Evolutionary conservation across 768 basidiomycete genomes (phyloP).

Genomic region (Suillus placidus): DNA sequence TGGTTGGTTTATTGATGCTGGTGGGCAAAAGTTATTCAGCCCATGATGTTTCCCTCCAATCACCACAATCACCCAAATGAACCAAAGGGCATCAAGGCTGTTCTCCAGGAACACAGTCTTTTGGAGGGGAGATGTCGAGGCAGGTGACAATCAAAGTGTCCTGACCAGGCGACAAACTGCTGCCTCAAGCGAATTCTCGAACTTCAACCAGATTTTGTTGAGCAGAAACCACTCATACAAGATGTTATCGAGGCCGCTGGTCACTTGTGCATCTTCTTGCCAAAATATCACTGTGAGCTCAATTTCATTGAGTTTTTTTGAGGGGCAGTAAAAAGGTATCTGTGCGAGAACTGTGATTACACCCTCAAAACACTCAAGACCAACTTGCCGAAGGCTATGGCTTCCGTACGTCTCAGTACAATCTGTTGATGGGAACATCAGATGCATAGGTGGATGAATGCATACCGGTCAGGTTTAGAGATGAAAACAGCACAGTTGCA

Average conservation of each 20-base stretch:
- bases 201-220: constrained; percentile 30
- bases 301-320: constrained; percentile 31
- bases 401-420: constrained; percentile 14
- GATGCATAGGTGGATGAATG: constrained; percentile 21
- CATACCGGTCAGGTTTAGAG: constrained; percentile 16
- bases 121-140: constrained; percentile 16
- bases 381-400: constrained; percentile 26
- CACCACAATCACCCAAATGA: constrained; percentile 32
- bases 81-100: constrained; percentile 37
- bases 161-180: constrained; percentile 21
- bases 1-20: constrained; percentile 32
- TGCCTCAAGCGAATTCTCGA: constrained; percentile 32
- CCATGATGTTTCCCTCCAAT: constrained; percentile 39
- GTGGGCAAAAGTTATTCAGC: constrained; percentile 25
- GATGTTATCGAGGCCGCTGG: constrained; percentile 28
- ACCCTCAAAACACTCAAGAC: constrained; percentile 27
- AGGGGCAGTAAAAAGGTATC: constrained; percentile 32
- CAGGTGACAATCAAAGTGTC: constrained; percentile 8
- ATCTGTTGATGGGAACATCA: constrained; percentile 20
- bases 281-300: constrained; percentile 33
- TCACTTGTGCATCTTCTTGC: constrained; percentile 32
- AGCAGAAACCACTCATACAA: constrained; percentile 25
- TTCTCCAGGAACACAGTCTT: constrained; percentile 33
- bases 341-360: constrained; percentile 27
- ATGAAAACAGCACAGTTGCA: constrained; percentile 17